A percentile compares a stretch with the other conserved stretches of the same genome.
phyloP scores from a whole-genome alignment of 2,329 filamentous ascomycete genomes.

The Phyllosticta citribraziliensis region DNA sequence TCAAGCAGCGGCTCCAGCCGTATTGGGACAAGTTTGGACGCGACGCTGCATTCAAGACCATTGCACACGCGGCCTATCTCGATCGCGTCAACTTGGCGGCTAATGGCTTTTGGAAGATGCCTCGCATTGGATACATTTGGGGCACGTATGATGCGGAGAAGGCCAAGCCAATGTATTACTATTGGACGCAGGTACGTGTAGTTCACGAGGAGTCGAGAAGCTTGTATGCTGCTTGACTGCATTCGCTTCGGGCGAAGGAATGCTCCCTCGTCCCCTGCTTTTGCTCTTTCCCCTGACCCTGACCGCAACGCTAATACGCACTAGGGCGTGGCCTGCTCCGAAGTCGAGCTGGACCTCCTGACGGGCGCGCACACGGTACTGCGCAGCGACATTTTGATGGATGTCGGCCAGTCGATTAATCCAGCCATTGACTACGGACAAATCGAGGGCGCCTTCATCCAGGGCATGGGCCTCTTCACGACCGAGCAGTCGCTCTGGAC shows the following conservation, averaged over 20 bases:
- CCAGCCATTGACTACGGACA: slow-evolving; percentile 72
- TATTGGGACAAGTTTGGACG: slow-evolving; percentile 75
- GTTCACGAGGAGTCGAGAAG: no score
- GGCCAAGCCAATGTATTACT: slow-evolving; percentile 73
- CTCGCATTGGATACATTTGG: slow-evolving; percentile 91
- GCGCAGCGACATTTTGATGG: slow-evolving; percentile 90
- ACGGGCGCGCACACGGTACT: slow-evolving; percentile 87
- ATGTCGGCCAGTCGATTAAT: slow-evolving; percentile 73
- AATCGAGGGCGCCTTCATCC: slow-evolving; percentile 71
- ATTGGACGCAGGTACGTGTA: slow-evolving; percentile 66
- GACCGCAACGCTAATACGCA: neutral
- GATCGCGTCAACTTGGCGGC: slow-evolving; percentile 91
- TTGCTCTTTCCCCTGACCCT: neutral
- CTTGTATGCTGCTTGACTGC: neutral
- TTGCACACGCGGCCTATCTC: slow-evolving; percentile 86
- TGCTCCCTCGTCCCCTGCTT: neutral
- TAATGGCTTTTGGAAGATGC: slow-evolving; percentile 94
- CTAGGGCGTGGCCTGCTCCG: slow-evolving; percentile 68
- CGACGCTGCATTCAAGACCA: slow-evolving; percentile 67
- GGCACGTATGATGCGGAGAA: slow-evolving; percentile 35
- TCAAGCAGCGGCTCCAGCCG: slow-evolving; percentile 76
- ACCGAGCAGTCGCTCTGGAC: slow-evolving; percentile 64
- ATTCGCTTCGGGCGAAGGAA: neutral
- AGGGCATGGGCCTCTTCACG: slow-evolving; percentile 71
- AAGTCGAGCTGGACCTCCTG: slow-evolving; percentile 84